phyloP scores from a whole-genome alignment of 2,329 filamentous ascomycete species.

The Berkeleyomyces basicola region DNA sequence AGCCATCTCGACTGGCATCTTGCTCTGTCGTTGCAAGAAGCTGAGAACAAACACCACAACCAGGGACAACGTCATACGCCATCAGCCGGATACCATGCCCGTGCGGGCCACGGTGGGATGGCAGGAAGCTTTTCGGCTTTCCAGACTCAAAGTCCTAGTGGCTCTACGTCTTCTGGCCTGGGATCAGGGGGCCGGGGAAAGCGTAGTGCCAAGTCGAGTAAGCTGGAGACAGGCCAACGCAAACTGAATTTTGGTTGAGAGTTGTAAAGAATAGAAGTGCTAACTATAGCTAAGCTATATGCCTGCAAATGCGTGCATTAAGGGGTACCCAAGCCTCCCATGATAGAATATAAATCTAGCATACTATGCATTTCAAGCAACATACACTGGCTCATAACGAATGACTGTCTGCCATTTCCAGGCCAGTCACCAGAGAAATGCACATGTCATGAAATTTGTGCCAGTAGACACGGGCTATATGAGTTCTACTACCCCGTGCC shows the following conservation, averaged over 20 bases:
- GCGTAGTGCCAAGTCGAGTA: slow-evolving; percentile 20
- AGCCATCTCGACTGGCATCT: slow-evolving; percentile 93
- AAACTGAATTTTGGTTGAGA: slow-evolving; percentile 42
- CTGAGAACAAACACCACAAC: slow-evolving; percentile 22
- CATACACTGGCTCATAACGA: no score
- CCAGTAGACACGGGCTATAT: not conserved
- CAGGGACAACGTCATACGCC: not conserved
- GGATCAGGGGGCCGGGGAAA: slow-evolving; percentile 19
- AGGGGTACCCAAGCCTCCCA: no score
- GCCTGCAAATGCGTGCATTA: not conserved
- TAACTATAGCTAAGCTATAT: not conserved
- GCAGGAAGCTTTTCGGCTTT: not conserved
- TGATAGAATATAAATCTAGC: no score
- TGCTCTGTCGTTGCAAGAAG: slow-evolving; percentile 64
- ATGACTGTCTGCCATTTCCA: no score
- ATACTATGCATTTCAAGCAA: no score
- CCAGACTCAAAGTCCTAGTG: not conserved
- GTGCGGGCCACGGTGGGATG: not conserved
- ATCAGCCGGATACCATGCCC: not conserved
- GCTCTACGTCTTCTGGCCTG: not conserved
- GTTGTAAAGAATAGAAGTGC: not conserved
- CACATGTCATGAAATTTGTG: not conserved
- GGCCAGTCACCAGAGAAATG: no score
- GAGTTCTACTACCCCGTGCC: not conserved
- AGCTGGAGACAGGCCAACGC: slow-evolving; percentile 41